These are phyloP conservation scores for Penicillium fimorum DNA, from an alignment of 495 filamentous ascomycete genomes.

Conservation along the genomic window DNA sequence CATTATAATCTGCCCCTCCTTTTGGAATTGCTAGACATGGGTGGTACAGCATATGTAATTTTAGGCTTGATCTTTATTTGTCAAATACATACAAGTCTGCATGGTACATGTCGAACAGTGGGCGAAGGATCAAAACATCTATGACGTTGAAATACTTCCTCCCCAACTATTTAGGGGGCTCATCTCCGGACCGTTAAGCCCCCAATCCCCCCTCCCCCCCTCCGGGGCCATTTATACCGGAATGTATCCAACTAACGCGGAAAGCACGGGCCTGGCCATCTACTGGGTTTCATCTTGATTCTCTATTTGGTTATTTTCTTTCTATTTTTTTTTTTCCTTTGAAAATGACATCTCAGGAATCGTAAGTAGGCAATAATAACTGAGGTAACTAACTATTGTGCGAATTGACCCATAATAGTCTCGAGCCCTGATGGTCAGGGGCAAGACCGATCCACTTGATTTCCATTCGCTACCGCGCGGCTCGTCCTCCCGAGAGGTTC, in stretches of 20 bases:
- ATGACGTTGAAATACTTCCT: slow-evolving; percentile 6
- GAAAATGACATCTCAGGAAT: neutral
- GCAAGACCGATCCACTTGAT: neutral
- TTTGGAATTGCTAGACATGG: neutral
- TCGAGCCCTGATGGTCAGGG: neutral
- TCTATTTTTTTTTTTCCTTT: neutral
- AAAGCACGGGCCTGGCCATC: slow-evolving; percentile 36
- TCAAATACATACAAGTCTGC: neutral
- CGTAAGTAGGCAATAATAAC: neutral
- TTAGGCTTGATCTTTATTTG: neutral
- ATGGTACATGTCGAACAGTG: neutral
- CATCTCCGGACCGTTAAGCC: slow-evolving; percentile 7
- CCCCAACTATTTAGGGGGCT: neutral
- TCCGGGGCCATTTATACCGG: slow-evolving; percentile 12
- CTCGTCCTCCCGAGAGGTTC: slow-evolving; percentile 24
- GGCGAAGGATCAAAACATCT: neutral
- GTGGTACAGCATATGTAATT: neutral
- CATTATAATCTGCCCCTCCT: neutral
- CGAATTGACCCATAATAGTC: neutral
- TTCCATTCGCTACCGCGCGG: slow-evolving; percentile 27
- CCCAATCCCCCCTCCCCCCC: too few species aligned
- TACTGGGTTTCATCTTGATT: slow-evolving; percentile 35
- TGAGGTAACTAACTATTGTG: neutral
- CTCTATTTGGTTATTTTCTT: neutral
- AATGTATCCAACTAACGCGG: slow-evolving; percentile 27